A percentile compares a stretch with the other conserved stretches of the same genome.
phyloP scores from a whole-genome alignment of 805 yeast species.

The Kregervanrija delftensis region DNA sequence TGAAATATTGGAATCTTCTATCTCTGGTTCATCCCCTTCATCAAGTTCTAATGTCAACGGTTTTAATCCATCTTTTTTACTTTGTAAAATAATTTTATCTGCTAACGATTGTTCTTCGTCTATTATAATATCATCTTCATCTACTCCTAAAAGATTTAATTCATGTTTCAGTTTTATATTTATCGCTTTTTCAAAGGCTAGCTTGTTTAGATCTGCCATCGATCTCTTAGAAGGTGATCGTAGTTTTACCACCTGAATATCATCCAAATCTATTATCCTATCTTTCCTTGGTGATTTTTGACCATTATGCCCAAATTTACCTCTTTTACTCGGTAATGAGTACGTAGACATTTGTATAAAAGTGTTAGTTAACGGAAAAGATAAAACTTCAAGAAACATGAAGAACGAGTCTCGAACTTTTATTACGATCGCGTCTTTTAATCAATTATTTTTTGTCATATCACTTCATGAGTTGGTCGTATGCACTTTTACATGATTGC shows the following conservation, averaged over 20 bases:
- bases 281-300: conserved; percentile 30
- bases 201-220: conserved; percentile 32
- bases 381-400: too few relatives aligned
- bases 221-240: conserved; percentile 37
- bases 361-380: too few relatives aligned
- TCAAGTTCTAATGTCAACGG: conserved; percentile 16
- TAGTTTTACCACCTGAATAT: conserved; percentile 34
- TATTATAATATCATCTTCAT: conserved; percentile 29
- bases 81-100: conserved; percentile 35
- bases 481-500: too few relatives aligned
- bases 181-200: conserved; percentile 46
- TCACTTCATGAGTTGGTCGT: too few relatives aligned
- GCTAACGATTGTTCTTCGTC: conserved; percentile 40
- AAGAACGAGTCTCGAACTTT: too few relatives aligned
- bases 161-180: conserved; percentile 14
- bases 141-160: conserved; percentile 24
- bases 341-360: too few relatives aligned
- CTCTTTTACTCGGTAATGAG: background rate
- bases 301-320: conserved; percentile 14
- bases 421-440: too few relatives aligned
- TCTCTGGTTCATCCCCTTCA: conserved; percentile 4
- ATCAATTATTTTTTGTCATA: too few relatives aligned
- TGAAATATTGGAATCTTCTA: background rate
- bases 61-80: conserved; percentile 24
- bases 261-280: conserved; percentile 21